Evolutionary conservation across 1,284 basidiomycete genomes (phyloP).

Genomic region (Rhodotorula glutinis): DNA sequence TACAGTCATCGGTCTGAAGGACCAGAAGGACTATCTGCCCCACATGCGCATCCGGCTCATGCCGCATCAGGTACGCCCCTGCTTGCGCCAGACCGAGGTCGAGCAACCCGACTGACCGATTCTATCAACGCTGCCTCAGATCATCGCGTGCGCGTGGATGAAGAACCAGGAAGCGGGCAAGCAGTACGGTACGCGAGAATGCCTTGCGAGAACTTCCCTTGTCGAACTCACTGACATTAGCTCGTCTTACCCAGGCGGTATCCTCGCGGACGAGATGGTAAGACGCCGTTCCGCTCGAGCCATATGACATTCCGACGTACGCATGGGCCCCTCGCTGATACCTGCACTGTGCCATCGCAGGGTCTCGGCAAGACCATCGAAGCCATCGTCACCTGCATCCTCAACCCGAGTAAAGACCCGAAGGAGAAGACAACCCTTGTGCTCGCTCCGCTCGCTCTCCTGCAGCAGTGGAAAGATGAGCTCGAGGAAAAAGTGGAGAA

Average conservation of each 20-base stretch:
- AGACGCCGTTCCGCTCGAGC: neutral
- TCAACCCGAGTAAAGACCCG: constrained; percentile 58
- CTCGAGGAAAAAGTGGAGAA: constrained; percentile 58
- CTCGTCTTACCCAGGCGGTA: constrained; percentile 46
- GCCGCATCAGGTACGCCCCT: constrained; percentile 45
- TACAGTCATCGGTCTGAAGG: constrained; percentile 52
- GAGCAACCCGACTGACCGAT: no score
- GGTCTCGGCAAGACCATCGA: constrained; percentile 62
- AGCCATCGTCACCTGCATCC: constrained; percentile 68
- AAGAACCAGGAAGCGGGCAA: constrained; percentile 42
- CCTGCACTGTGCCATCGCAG: neutral
- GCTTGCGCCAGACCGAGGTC: neutral
- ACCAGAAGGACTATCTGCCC: constrained; percentile 52
- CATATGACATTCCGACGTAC: neutral
- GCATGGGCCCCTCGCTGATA: neutral
- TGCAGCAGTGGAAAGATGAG: constrained; percentile 63
- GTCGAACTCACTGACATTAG: constrained; percentile 31
- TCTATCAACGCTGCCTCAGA: constrained; percentile 53
- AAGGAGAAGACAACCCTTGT: constrained; percentile 59
- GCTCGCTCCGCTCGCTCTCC: constrained; percentile 65
- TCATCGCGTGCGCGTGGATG: constrained; percentile 56
- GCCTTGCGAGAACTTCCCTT: constrained; percentile 8
- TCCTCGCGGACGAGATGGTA: constrained; percentile 50
- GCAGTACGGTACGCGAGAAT: constrained; percentile 46
- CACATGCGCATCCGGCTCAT: constrained; percentile 64